Base-by-base conservation (phyloP, 2,329 filamentous ascomycete genomes). In the Diplodia intermedia region DNA sequence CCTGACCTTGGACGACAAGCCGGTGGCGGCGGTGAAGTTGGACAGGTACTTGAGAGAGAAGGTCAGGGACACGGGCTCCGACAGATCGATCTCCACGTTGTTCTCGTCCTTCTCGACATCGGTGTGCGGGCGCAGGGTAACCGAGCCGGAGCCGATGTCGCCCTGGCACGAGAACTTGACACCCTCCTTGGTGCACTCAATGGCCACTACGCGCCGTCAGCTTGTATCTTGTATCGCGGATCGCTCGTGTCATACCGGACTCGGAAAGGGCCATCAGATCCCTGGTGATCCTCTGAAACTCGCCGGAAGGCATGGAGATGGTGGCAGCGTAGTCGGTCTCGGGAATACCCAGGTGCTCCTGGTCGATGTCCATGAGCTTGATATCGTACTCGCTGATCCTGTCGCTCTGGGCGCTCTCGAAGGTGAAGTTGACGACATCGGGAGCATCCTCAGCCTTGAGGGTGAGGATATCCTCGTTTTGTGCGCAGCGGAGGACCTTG, bases 361-460 rank as follows among this genome's bases (percentile, higher is more conserved):
- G 96, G 83, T 99, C 95, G 81, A 99, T 99, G 80, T 99, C 95
- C 95, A 99, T 99, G 80, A 99, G 89, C 87, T 99, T 99, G 82
- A 99, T 91, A 82, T 99, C 95, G 81, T 99, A 99, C 86, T 99
- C 96, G 87, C 92, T 97, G 78, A 99, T 88, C 73, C 95, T 88
- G 82, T 99, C 95, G 76, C 88, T 91, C 77, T 91, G 89, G 72
- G 87, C 85, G 85, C 89, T 97, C 89, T 99, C 96, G 79, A 99
- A 99, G 74, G 94, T 88, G 72, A 99, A 85, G 86, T 97, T 98
- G 75, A 99, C 89, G 60, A 94, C 92, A 82, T 99, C 95, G 57
- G 95, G 95, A 49, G 93, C 90, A 80, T 99, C 96, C 79, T 98
- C 94, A 15, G 95, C 95, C 89, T 98, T 99, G 80, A 99, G 86